phyloP scores from a whole-genome alignment of 2,329 filamentous ascomycete genomes.

The Byssoonygena ceratinophila region DNA sequence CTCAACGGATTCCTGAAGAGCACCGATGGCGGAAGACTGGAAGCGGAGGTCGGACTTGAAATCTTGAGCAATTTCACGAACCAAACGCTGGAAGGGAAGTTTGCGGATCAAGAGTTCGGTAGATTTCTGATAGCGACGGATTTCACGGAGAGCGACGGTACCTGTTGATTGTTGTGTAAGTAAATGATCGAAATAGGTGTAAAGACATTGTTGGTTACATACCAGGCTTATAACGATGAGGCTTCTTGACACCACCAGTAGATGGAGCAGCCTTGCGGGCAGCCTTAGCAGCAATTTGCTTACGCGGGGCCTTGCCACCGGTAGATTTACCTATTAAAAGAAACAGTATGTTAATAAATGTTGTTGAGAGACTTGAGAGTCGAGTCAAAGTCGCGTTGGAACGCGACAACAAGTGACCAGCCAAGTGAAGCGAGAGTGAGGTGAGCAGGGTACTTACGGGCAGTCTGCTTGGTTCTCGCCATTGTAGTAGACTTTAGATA shows the following conservation, averaged over 20 bases:
- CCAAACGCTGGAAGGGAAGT: conserved; percentile 94
- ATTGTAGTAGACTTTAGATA: conserved; percentile 28
- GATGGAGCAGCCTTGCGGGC: conserved; percentile 96
- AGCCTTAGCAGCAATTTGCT: conserved; percentile 99
- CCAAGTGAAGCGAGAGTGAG: conserved; percentile 19
- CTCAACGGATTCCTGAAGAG: conserved; percentile 96
- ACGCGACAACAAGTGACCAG: conserved; percentile 17
- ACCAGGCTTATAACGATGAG: conserved; percentile 79
- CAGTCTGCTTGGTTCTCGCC: conserved; percentile 46
- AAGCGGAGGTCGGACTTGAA: conserved; percentile 94
- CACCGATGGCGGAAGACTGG: conserved; percentile 96
- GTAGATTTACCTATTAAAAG: conserved; percentile 55
- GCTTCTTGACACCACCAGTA: conserved; percentile 95
- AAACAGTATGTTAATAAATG: conserved; percentile 22
- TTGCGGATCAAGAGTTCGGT: conserved; percentile 95
- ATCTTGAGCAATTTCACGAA: conserved; percentile 92
- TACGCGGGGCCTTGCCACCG: conserved; percentile 64
- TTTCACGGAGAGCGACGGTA: conserved; percentile 96
- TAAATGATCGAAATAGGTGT: conserved; percentile 6
- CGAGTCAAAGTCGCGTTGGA: conserved; percentile 12
- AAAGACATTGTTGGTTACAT: conserved; percentile 22
- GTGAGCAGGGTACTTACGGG: conserved; percentile 37
- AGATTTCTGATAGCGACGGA: conserved; percentile 94
- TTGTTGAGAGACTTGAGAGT: conserved; percentile 20
- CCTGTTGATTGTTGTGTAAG: conserved; percentile 35